Evolutionary conservation across 306 rosid species (phyloP), one percentile per base, ranked within the genome.

Genomic region (Gillenia trifoliata): DNA sequence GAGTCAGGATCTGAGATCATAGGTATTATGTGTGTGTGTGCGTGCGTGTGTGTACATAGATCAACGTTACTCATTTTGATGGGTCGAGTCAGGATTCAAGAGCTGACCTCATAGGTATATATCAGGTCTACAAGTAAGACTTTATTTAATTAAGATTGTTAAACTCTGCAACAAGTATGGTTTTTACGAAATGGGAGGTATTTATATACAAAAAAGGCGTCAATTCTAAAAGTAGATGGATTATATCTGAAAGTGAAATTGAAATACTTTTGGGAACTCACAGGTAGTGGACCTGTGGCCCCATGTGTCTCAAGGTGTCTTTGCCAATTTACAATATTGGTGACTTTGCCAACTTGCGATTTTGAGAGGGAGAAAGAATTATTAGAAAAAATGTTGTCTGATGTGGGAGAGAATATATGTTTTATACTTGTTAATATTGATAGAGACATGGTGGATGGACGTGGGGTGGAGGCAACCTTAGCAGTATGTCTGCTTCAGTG

Each of bases 401-500:
- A 74, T 17, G 63, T 74, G 19, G 16, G 11, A 31, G 47, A 52
- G 11, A 67, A 57, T 40, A 9, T 38, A 2, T 20, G 26, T 55
- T 66, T 62, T 38, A 8, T 56, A 34, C 55, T 65, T 52, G 9
- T 36, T 64, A 20, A 54, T 77, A 45, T 81, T 75, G 73, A 66
- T 82, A 92, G 99, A 90, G 99, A 81, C 92, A 94, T 81, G 99
- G 99, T 73, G 99, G 93, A 55, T 92, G 92, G 80, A 94, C 88
- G 47, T 94, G 99, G 99, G 96, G 99, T 82, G 99, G 99, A 73
- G 99, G 99, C 62, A 94, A 94, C 79, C 91, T 94, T 55, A 92
- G 97, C 81, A 91, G 97, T 76, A 94, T 94, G 99, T 94, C 99
- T 82, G 89, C 96, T 82, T 92, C 97, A 25, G 99, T 94, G 70